Evolutionary conservation across 2,329 filamentous ascomycete species (phyloP).

Genomic region (Cercospora zeina): DNA sequence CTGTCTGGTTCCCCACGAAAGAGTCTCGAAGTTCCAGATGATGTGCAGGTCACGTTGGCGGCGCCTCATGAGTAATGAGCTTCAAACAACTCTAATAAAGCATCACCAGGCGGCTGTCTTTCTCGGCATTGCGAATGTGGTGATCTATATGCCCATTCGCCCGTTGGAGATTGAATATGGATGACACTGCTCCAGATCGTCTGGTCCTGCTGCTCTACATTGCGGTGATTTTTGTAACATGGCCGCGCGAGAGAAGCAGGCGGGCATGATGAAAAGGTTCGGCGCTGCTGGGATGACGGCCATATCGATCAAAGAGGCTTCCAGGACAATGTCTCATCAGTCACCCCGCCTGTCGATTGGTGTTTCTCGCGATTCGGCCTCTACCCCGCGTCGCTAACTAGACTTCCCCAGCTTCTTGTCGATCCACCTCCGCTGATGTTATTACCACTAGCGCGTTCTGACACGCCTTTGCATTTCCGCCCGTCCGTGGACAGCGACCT

Average conservation of each 20-base stretch:
- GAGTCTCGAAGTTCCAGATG: not conserved
- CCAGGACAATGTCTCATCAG: not conserved
- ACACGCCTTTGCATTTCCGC: conserved; percentile 1
- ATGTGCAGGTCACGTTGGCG: not conserved
- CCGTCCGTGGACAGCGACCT: conserved; percentile 3
- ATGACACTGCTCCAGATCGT: not conserved
- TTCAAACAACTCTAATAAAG: not conserved
- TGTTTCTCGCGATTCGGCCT: not conserved
- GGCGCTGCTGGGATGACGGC: not conserved
- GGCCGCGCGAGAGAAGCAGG: conserved; percentile 1
- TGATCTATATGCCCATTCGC: conserved; percentile 1
- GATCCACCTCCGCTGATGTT: conserved; percentile 9
- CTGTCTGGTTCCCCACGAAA: not conserved
- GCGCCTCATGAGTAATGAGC: not conserved
- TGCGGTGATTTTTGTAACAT: not conserved
- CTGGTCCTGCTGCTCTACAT: not conserved
- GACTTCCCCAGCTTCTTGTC: conserved; percentile 16
- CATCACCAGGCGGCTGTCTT: not conserved
- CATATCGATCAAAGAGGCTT: not conserved
- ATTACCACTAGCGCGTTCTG: conserved; percentile 7
- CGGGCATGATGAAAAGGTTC: not conserved
- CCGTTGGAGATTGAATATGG: not conserved
- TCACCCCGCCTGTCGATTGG: not conserved
- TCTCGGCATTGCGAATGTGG: not conserved
- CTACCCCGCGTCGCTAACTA: conserved; percentile 25